Conservation (phyloP, 192 early-diverging fungal genomes). For the Coemansia sp. region DNA sequence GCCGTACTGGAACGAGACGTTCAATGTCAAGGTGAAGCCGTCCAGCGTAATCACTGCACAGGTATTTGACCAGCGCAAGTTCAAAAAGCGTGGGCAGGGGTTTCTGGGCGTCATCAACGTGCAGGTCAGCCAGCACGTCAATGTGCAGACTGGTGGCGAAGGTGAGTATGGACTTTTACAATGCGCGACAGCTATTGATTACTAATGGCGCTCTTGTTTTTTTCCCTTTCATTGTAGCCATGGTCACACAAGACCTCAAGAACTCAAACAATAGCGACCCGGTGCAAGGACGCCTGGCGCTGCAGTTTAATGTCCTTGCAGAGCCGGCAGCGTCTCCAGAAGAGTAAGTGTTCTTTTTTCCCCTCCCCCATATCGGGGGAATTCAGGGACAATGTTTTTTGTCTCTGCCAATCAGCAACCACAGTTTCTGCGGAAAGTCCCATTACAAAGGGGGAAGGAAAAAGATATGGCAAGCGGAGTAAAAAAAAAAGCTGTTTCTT, state of each 20-base stretch:
- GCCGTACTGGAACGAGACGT: conserved; percentile 94
- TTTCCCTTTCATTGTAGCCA: conserved; percentile 22
- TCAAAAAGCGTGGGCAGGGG: conserved; percentile 87
- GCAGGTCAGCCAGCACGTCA: conserved; percentile 77
- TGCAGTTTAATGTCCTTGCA: conserved; percentile 37
- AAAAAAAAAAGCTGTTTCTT: background rate
- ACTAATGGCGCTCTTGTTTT: conserved; percentile 11
- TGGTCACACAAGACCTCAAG: conserved; percentile 79
- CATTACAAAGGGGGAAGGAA: no score
- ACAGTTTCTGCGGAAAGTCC: no score
- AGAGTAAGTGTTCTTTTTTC: conserved; percentile 10
- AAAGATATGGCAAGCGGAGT: background rate
- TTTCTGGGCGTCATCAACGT: conserved; percentile 92
- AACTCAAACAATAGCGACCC: conserved; percentile 77
- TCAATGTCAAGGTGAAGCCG: conserved; percentile 47
- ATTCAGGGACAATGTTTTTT: conserved; percentile 5
- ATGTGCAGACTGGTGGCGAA: conserved; percentile 73
- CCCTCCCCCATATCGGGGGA: background rate
- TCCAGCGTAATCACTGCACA: conserved; percentile 83
- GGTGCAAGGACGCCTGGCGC: conserved; percentile 77
- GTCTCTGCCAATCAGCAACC: background rate
- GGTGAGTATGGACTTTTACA: conserved; percentile 6
- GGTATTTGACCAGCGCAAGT: conserved; percentile 97
- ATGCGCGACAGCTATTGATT: background rate
- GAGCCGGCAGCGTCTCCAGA: background rate